Conservation (phyloP, 1,139 yeast genomes). For the Suhomyces maxii region DNA sequence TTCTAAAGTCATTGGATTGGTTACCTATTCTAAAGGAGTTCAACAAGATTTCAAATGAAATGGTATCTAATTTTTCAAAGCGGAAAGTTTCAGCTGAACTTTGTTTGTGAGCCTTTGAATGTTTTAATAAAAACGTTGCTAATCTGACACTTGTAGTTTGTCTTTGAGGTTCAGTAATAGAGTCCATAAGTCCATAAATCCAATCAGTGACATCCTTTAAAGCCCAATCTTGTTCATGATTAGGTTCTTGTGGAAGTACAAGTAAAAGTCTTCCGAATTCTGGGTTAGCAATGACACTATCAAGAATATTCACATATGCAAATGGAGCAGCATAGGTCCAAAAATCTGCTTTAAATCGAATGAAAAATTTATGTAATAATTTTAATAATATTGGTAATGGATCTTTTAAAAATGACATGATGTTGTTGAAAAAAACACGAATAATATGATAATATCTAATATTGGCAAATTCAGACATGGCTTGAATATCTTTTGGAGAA, state of each 20-base stretch:
- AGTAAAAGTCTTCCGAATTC: slow-evolving; percentile 26
- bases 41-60: slow-evolving; percentile 16
- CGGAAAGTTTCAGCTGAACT: not conserved
- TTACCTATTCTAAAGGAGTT: slow-evolving; percentile 18
- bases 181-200: slow-evolving; percentile 37
- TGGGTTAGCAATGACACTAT: slow-evolving; percentile 49
- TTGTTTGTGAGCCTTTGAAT: slow-evolving; percentile 9
- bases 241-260: slow-evolving; percentile 7
- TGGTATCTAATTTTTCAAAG: slow-evolving; percentile 6
- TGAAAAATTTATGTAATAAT: slow-evolving; percentile 44
- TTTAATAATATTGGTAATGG: slow-evolving; percentile 58
- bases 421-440: slow-evolving; percentile 48
- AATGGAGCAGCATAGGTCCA: slow-evolving; percentile 56
- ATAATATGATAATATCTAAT: slow-evolving; percentile 47
- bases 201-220: slow-evolving; percentile 41
- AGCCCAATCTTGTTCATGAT: slow-evolving; percentile 8
- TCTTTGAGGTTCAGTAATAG: slow-evolving; percentile 41
- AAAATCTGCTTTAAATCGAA: slow-evolving; percentile 38
- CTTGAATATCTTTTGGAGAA: slow-evolving; percentile 45
- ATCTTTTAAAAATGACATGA: slow-evolving; percentile 48
- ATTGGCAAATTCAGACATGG: slow-evolving; percentile 36
- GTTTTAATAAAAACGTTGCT: slow-evolving; percentile 36
- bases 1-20: slow-evolving; percentile 16
- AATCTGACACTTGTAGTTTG: slow-evolving; percentile 43
- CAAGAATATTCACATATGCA: slow-evolving; percentile 53